phyloP scores from a whole-genome alignment of 257 asterid species.

The Datura wrightii region DNA sequence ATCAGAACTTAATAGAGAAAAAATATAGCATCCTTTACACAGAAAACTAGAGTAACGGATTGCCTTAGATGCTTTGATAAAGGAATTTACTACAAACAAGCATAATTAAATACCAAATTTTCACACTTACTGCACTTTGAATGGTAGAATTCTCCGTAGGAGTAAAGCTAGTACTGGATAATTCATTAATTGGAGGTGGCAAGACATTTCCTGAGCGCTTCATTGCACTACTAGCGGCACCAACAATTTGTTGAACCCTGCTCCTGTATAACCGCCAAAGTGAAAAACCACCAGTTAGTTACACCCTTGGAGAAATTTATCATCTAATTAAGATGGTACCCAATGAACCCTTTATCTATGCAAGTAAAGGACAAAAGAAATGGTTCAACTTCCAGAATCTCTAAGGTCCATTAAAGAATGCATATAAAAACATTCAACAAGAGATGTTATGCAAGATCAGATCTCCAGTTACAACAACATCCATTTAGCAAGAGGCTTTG shows the following conservation, averaged over 20 bases:
- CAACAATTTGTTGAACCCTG: slow-evolving; percentile 91
- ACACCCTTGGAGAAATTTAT: slow-evolving; percentile 28
- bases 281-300: slow-evolving; percentile 34
- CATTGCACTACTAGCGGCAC: slow-evolving; percentile 58
- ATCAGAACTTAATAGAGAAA: slow-evolving; percentile 16
- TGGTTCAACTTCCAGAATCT: background rate
- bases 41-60: background rate
- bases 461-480: slow-evolving; percentile 8
- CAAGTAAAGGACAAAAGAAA: slow-evolving; percentile 1
- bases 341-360: slow-evolving; percentile 17
- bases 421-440: background rate
- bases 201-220: slow-evolving; percentile 71
- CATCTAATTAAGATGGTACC: slow-evolving; percentile 6
- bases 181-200: slow-evolving; percentile 76
- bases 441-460: slow-evolving; percentile 26
- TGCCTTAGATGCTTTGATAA: slow-evolving; percentile 14
- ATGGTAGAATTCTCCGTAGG: slow-evolving; percentile 50
- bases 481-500: background rate
- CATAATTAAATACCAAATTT: slow-evolving; percentile 30
- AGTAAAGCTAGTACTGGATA: slow-evolving; percentile 44
- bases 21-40: background rate
- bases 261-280: slow-evolving; percentile 53
- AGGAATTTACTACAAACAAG: background rate
- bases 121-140: slow-evolving; percentile 60
- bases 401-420: slow-evolving; percentile 9